Percentiles rank a stretch among this genome's conserved stretches.
These are phyloP conservation scores for Aspergillus uvarum DNA, from an alignment of 2,329 filamentous ascomycete genomes.

Conservation along the genomic window DNA sequence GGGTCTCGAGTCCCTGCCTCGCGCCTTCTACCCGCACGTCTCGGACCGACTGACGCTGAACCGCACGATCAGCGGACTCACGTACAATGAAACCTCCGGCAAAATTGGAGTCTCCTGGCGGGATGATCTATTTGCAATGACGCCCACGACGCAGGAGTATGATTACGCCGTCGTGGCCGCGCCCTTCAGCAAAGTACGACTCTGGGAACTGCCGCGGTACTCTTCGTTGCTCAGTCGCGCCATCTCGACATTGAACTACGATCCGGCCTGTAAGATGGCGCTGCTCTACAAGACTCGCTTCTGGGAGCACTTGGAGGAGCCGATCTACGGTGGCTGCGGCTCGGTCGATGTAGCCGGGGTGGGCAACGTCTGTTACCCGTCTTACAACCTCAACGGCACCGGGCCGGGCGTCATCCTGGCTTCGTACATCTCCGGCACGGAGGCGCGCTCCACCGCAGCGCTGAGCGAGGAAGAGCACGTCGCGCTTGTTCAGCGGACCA, in stretches of 20 bases:
- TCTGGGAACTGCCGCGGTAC: slow-evolving; percentile 60
- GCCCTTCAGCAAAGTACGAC: slow-evolving; percentile 64
- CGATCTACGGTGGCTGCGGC: slow-evolving; percentile 60
- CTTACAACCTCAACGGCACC: slow-evolving; percentile 37
- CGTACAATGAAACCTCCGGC: slow-evolving; percentile 51
- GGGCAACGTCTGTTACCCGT: slow-evolving; percentile 38
- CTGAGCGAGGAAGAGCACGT: slow-evolving; percentile 51
- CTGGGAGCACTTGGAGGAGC: slow-evolving; percentile 54
- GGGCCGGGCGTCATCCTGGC: slow-evolving; percentile 48
- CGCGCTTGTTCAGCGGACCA: slow-evolving; percentile 61
- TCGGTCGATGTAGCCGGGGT: slow-evolving; percentile 32
- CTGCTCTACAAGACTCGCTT: slow-evolving; percentile 67
- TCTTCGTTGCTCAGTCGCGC: slow-evolving; percentile 52
- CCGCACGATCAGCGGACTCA: slow-evolving; percentile 57
- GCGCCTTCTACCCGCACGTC: slow-evolving; percentile 63
- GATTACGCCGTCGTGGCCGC: slow-evolving; percentile 67
- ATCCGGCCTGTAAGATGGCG: slow-evolving; percentile 57
- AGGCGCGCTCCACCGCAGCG: slow-evolving; percentile 25
- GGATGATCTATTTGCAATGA: slow-evolving; percentile 36
- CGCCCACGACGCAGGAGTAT: slow-evolving; percentile 52
- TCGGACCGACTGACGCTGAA: slow-evolving; percentile 57
- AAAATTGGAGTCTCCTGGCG: slow-evolving; percentile 62
- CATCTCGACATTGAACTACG: slow-evolving; percentile 52
- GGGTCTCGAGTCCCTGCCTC: slow-evolving; percentile 59
- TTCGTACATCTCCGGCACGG: slow-evolving; percentile 32